phyloP scores from a whole-genome alignment of 2,329 filamentous ascomycete species.

The Achaetomium macrosporum region DNA sequence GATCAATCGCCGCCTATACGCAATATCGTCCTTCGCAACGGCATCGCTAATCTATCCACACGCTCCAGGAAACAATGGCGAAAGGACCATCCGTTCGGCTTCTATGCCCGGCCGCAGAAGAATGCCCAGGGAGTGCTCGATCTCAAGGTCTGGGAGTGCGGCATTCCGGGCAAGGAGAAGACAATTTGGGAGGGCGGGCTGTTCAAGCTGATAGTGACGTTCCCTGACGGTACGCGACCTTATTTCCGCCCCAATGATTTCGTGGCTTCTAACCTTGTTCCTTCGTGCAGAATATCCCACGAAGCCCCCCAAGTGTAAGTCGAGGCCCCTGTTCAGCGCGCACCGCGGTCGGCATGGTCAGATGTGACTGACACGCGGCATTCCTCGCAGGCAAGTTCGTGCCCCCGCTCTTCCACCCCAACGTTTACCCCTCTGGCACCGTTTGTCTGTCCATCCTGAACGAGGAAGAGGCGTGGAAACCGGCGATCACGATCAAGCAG shows the following conservation, averaged over 20 bases:
- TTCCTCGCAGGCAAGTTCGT: conserved; percentile 75
- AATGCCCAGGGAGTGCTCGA: conserved; percentile 77
- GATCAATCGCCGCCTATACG: neutral
- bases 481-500: conserved; percentile 96
- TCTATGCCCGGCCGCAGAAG: conserved; percentile 84
- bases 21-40: neutral
- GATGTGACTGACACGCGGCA: conserved; percentile 16
- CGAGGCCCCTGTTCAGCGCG: neutral
- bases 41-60: conserved; percentile 11
- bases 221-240: conserved; percentile 72
- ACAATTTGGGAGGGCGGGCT: conserved; percentile 97
- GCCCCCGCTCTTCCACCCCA: conserved; percentile 94
- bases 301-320: conserved; percentile 95
- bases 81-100: conserved; percentile 93
- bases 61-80: conserved; percentile 86
- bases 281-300: conserved; percentile 78
- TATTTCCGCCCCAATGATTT: neutral
- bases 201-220: conserved; percentile 88
- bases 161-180: conserved; percentile 91
- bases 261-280: conserved; percentile 19
- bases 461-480: conserved; percentile 98
- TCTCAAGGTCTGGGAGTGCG: conserved; percentile 93
- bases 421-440: conserved; percentile 96
- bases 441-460: conserved; percentile 96
- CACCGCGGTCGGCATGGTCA: conserved; percentile 11